Evolutionary conservation across 2,329 filamentous ascomycete genomes (phyloP), one percentile per base, ranked within the genome.

Genomic region (Alternaria atra): DNA sequence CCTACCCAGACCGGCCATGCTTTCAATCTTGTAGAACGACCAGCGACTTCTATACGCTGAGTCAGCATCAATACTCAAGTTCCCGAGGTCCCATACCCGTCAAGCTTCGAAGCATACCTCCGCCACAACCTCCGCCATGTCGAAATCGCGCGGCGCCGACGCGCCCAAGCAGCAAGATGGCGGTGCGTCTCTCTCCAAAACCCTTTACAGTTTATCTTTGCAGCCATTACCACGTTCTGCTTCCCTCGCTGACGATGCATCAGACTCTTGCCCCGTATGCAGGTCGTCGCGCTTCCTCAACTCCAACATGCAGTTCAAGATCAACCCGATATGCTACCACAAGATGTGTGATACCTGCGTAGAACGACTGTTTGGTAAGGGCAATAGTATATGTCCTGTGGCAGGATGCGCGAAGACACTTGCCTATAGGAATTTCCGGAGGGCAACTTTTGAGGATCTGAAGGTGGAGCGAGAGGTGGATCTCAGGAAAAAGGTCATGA

Each of bases 311-410:
- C 87, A 90, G 67, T 98, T 99, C 82, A 91, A 95, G 71, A 94
- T 99, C 83, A 97, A 98, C 79, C 93, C 94, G 8, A 93, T 97
- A 84, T 99, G 95, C 86, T 99, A 99, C 84, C 95, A 99, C 84
- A 93, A 93, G 70, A 98, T 99, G 92, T 99, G 95, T 84, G 91
- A 93, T 78, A 94, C 92, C 58, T 99, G 95, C 82, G 94, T 98
- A 42, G 91, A 94, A 80, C 91, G 94, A 57, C 92, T 98, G 72
- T 99, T 98, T 85, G 91, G 91, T 35, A 90, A 92, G 56, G 95
- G 95, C 0, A 95, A 95, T 0, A 92, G 93, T 57, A 91, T 93
- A 63, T 99, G 96, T 76, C 95, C 95, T 1, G 92, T 97, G 60
- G 92, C 92, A 0, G 91, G 91, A 40, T 99, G 95, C 81, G 87